phyloP scores from a whole-genome alignment of 129 eudicot species.

The Chrysanthemum lavandulifolium region DNA sequence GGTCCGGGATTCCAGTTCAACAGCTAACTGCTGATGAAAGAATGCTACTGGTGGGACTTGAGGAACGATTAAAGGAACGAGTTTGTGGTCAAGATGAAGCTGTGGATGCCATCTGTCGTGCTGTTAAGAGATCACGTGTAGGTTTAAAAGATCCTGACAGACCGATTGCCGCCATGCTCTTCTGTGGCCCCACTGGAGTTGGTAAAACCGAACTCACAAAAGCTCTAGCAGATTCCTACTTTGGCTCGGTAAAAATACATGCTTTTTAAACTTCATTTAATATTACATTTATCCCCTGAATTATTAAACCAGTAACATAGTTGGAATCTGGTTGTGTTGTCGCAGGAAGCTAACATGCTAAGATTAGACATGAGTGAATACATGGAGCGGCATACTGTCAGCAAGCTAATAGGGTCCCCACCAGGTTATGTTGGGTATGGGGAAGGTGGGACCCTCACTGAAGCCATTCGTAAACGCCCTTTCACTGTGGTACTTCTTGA shows the following conservation, averaged over 20 bases:
- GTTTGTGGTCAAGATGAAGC: constrained; percentile 97
- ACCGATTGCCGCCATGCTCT: constrained; percentile 90
- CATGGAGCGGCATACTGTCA: constrained; percentile 93
- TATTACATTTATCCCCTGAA: no score
- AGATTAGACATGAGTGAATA: constrained; percentile 95
- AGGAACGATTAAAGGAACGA: constrained; percentile 67
- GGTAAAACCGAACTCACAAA: constrained; percentile 95
- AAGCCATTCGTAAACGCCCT: constrained; percentile 81
- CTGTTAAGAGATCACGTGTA: constrained; percentile 86
- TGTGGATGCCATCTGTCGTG: constrained; percentile 79
- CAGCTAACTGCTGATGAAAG: constrained; percentile 79
- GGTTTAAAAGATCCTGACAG: constrained; percentile 86
- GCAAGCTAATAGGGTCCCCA: constrained; percentile 89
- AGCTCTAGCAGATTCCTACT: constrained; percentile 80
- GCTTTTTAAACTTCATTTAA: neutral
- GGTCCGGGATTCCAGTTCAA: constrained; percentile 87
- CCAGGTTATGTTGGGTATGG: constrained; percentile 96
- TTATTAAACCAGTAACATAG: no score
- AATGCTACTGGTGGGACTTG: constrained; percentile 68
- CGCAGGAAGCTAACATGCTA: constrained; percentile 75
- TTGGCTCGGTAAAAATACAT: constrained; percentile 73
- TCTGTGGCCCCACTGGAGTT: constrained; percentile 99
- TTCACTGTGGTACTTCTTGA: constrained; percentile 86
- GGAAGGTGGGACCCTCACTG: constrained; percentile 89
- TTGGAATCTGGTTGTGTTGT: constrained; percentile 8